Evolutionary conservation across 2,329 filamentous ascomycete species (phyloP).

Genomic region (Calcarisporium arbuscula): DNA sequence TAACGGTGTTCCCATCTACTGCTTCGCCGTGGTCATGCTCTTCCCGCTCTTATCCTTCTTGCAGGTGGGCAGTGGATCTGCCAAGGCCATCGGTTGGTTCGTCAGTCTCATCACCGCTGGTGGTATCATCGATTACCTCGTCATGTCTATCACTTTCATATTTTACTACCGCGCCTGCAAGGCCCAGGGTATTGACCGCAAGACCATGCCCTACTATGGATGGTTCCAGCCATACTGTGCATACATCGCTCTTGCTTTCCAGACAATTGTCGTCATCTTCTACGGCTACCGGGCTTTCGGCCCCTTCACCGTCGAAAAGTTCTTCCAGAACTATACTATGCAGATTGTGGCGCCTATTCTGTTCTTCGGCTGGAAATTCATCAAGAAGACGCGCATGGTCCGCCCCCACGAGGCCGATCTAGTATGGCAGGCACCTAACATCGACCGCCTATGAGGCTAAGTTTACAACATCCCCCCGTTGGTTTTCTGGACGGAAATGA

Average conservation of each 20-base stretch:
- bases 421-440: constrained; percentile 51
- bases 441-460: constrained; percentile 52
- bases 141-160: constrained; percentile 41
- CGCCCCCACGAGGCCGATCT: constrained; percentile 50
- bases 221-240: constrained; percentile 54
- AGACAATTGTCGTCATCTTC: constrained; percentile 37
- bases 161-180: constrained; percentile 45
- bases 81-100: constrained; percentile 47
- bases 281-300: constrained; percentile 51
- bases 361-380: constrained; percentile 56
- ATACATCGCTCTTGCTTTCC: constrained; percentile 36
- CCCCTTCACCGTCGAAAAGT: constrained; percentile 40
- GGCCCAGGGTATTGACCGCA: constrained; percentile 46
- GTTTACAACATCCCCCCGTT: constrained; percentile 40
- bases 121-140: constrained; percentile 56
- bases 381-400: constrained; percentile 52
- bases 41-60: constrained; percentile 50
- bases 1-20: constrained; percentile 55
- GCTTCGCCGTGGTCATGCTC: constrained; percentile 46
- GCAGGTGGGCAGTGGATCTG: constrained; percentile 40
- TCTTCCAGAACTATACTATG: constrained; percentile 53
- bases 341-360: constrained; percentile 45
- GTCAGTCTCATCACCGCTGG: constrained; percentile 51
- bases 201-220: constrained; percentile 49
- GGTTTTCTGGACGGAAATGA: constrained; percentile 51